phyloP scores from a whole-genome alignment of 2,329 filamentous ascomycete species.

The Nemania diffusa region DNA sequence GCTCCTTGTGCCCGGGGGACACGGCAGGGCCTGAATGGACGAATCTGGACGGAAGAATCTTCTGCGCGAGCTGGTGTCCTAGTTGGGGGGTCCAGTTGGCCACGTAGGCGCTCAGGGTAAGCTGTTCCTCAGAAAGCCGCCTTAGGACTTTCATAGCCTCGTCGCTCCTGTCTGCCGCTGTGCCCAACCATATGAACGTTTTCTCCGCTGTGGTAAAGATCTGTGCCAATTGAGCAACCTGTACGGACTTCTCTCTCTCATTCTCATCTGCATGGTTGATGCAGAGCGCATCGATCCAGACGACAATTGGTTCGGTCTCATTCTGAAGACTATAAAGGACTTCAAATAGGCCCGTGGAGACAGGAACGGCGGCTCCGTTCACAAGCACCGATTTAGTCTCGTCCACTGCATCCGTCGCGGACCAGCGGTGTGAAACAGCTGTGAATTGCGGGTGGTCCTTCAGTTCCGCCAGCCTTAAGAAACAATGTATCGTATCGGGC shows the following conservation, averaged over 20 bases:
- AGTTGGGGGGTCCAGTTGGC: slow-evolving; percentile 37
- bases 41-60: slow-evolving; percentile 29
- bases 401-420: slow-evolving; percentile 26
- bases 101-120: slow-evolving; percentile 34
- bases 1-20: slow-evolving; percentile 17
- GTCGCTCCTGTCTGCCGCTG: slow-evolving; percentile 34
- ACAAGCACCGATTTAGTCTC: slow-evolving; percentile 35
- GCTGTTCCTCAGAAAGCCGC: slow-evolving; percentile 37
- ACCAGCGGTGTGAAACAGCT: slow-evolving; percentile 38
- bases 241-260: slow-evolving; percentile 39
- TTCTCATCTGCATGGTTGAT: slow-evolving; percentile 40
- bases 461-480: slow-evolving; percentile 38
- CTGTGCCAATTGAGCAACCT: slow-evolving; percentile 37
- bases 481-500: slow-evolving; percentile 36
- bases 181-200: slow-evolving; percentile 40
- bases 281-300: slow-evolving; percentile 46
- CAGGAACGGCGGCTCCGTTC: slow-evolving; percentile 37
- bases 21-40: slow-evolving; percentile 3
- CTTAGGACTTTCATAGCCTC: slow-evolving; percentile 40
- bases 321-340: slow-evolving; percentile 33
- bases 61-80: slow-evolving; percentile 32
- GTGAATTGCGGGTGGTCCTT: slow-evolving; percentile 35
- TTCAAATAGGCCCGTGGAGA: slow-evolving; percentile 32
- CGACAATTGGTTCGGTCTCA: slow-evolving; percentile 28
- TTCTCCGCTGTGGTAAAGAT: slow-evolving; percentile 36